Percentiles rank a stretch among this genome's conserved stretches.
These are phyloP conservation scores for Kwoniella sp. DNA, from an alignment of 768 basidiomycete genomes.

Conservation along the genomic window DNA sequence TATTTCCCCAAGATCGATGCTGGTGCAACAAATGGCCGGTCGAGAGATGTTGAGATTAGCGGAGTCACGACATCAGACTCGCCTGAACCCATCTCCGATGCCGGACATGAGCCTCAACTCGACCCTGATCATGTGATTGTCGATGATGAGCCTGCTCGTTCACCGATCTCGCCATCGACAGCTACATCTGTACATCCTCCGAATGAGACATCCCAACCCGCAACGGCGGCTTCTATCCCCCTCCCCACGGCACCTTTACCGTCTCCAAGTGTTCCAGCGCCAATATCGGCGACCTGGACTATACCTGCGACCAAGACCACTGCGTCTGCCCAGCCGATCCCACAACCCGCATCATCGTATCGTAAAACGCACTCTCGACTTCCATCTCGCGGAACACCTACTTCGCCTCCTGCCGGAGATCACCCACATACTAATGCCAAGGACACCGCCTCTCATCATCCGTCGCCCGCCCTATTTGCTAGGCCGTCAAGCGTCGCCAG, in stretches of 20 bases:
- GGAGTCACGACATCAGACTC: conserved; percentile 2
- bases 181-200: not conserved
- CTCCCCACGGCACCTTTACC: conserved; percentile 2
- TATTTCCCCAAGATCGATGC: conserved; percentile 11
- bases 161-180: not conserved
- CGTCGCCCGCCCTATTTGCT: conserved; percentile 23
- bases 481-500: conserved; percentile 35
- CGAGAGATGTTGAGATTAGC: conserved; percentile 1
- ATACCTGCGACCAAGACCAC: too few relatives aligned
- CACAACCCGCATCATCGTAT: not conserved
- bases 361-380: conserved; percentile 14
- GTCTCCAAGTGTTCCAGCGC: conserved; percentile 1
- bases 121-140: not conserved
- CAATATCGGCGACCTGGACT: too few relatives aligned
- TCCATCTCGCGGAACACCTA: conserved; percentile 3
- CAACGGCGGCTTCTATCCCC: not conserved
- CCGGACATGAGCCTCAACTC: not conserved
- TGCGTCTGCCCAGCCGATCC: not conserved
- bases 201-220: too few relatives aligned
- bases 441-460: not conserved
- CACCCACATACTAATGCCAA: not conserved
- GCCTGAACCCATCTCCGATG: conserved; percentile 8
- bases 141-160: not conserved
- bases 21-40: not conserved
- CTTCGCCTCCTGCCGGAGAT: conserved; percentile 8